A percentile compares a stretch with the other conserved stretches of the same genome.
phyloP scores from a whole-genome alignment of 2,329 filamentous ascomycete species.

The Drechslera avenae region DNA sequence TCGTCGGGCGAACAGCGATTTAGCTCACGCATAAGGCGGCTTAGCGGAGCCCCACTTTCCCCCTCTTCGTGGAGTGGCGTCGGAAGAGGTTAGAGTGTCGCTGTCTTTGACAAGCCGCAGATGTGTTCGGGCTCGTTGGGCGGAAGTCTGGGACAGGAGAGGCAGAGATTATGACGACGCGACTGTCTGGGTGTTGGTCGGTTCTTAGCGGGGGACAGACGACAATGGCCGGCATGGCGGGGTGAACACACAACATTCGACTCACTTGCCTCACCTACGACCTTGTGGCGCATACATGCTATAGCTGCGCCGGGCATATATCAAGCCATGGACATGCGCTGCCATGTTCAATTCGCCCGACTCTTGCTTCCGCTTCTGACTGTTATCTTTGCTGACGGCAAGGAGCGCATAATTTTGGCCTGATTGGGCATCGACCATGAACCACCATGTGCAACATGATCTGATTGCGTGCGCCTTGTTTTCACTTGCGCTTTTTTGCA shows the following conservation, averaged over 20 bases:
- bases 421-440: slow-evolving; percentile 25
- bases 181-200: slow-evolving; percentile 7
- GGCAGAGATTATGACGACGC: slow-evolving; percentile 18
- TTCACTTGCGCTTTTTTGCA: slow-evolving; percentile 6
- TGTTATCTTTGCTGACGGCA: slow-evolving; percentile 23
- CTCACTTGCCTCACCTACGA: not conserved
- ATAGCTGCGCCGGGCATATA: not conserved
- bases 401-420: slow-evolving; percentile 18
- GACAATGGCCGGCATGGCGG: slow-evolving; percentile 14
- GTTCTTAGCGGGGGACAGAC: slow-evolving; percentile 17
- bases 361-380: not conserved
- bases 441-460: slow-evolving; percentile 24
- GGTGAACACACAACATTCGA: slow-evolving; percentile 4
- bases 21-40: slow-evolving; percentile 34
- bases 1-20: slow-evolving; percentile 31
- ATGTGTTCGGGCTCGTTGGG: slow-evolving; percentile 3
- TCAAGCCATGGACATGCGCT: too few species aligned
- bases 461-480: slow-evolving; percentile 18
- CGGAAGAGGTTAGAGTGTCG: slow-evolving; percentile 14
- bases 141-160: slow-evolving; percentile 7
- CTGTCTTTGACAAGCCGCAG: slow-evolving; percentile 4
- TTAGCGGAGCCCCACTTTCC: slow-evolving; percentile 29
- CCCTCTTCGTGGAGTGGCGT: slow-evolving; percentile 28
- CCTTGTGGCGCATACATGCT: slow-evolving; percentile 7
- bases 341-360: not conserved